Evolutionary conservation across 1,284 basidiomycete genomes (phyloP), one percentile per base, ranked within the genome.

Genomic region (Puccinia hordei): DNA sequence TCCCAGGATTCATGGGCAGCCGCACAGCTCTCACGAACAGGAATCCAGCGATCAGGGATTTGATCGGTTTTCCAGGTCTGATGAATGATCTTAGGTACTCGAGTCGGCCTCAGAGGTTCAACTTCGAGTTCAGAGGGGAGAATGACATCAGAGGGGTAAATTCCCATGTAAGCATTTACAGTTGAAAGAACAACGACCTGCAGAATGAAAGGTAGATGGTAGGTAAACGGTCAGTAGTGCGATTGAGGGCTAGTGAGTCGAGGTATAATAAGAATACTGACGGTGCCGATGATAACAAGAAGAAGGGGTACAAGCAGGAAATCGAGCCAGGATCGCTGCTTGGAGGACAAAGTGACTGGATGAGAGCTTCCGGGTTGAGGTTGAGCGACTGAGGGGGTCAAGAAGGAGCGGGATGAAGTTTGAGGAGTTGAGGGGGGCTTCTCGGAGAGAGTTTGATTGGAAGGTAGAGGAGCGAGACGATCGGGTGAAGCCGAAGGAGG

Each of bases 21-120:
- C n/a, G 83, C 83, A 81, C 87, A 87, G 53, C 83, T 84, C 55
- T 86, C 84, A 9, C 86, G 82, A 30, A 86, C 84, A 24, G 83
- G 88, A 83, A 90, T 89, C 95, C 95, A 99, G 82, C 90, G 89
- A 55, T 89, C 87, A 5, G 97, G 97, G 30, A 99, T 88, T 0
- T 89, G 90, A 82, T 96, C 91, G 24, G 92, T 91, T 88, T 97
- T 98, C 96, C 96, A 99, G 27, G 97, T 99, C 89, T 98, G 96
- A 87, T 99, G 96, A 76, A 99, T 90, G 83, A 99, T 93, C 73
- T 94, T 90, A 1, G 96, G 96, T 59, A 98, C 92, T 73, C 19
- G 84, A 83, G 13, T 35, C 13, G 44, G 76, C 17, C 27, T 19
- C 12, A 44, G n/a, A 51, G 44, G 33, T 19, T 53, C 55, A 49